A percentile compares a stretch with the other conserved stretches of the same genome.
Evolutionary conservation across 306 rosid species (phyloP).

Genomic region (Glycine latifolia): DNA sequence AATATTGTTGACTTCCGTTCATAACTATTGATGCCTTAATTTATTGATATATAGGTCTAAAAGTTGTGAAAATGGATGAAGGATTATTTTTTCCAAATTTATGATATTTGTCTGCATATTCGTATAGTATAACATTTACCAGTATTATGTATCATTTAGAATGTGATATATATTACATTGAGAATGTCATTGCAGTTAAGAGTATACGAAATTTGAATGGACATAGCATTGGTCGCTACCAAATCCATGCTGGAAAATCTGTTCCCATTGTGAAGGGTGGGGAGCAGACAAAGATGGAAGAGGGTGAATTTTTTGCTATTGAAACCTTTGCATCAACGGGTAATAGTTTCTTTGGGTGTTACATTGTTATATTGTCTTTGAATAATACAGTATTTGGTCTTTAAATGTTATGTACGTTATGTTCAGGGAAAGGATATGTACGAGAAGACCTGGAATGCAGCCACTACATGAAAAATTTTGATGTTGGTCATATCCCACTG

Average conservation of each 20-base stretch:
- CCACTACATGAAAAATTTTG: conserved; percentile 97
- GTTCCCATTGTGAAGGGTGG: conserved; percentile 99
- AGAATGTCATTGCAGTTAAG: conserved; percentile 69
- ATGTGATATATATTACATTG: conserved; percentile 28
- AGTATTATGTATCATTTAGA: background rate
- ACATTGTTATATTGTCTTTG: conserved; percentile 21
- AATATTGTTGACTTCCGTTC: background rate
- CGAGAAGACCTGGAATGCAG: conserved; percentile 99
- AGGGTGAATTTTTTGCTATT: conserved; percentile 97
- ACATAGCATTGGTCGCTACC: conserved; percentile 96
- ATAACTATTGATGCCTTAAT: conserved; percentile 6
- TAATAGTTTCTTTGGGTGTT: conserved; percentile 47
- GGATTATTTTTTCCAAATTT: background rate
- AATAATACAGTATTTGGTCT: conserved; percentile 30
- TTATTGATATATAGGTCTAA: background rate
- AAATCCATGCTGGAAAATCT: conserved; percentile 94
- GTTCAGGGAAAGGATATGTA: conserved; percentile 90
- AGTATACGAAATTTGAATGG: conserved; percentile 97
- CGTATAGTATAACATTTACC: background rate
- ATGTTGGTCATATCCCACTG: conserved; percentile 86
- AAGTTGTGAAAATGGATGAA: background rate
- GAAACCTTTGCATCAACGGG: conserved; percentile 98
- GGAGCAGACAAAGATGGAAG: conserved; percentile 99
- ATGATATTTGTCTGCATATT: conserved; percentile 9
- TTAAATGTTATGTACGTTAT: conserved; percentile 33